Conservation (phyloP, 2,329 filamentous ascomycete species). For the Apiospora kogelbergensis region DNA sequence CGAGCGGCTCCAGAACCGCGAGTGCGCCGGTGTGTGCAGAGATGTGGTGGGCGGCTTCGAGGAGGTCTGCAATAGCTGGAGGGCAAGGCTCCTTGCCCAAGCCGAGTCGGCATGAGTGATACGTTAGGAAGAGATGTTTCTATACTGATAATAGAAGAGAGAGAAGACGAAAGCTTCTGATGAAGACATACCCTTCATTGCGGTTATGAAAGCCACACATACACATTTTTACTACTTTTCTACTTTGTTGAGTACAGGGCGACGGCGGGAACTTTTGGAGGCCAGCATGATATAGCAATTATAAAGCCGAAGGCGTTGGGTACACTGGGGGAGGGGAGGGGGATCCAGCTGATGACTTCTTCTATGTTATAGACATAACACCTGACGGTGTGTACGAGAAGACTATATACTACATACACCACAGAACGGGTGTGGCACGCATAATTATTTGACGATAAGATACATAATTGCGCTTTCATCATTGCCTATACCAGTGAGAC, state of each 20-base stretch:
- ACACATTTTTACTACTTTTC: not conserved
- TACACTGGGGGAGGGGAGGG: not conserved
- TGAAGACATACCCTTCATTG: not conserved
- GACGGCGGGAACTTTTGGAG: not conserved
- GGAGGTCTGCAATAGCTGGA: conserved; percentile 82
- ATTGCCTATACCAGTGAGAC: too few species aligned
- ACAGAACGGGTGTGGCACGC: not conserved
- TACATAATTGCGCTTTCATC: too few species aligned
- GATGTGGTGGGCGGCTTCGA: conserved; percentile 93
- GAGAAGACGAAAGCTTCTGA: not conserved
- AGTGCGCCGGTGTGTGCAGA: conserved; percentile 80
- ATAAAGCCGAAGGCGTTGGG: conserved; percentile 2
- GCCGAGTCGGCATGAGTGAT: conserved; percentile 43
- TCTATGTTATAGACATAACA: not conserved
- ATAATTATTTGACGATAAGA: too few species aligned
- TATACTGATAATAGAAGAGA: not conserved
- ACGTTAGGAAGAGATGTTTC: not conserved
- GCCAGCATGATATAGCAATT: conserved; percentile 3
- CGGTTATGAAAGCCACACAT: not conserved
- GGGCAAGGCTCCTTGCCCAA: conserved; percentile 69
- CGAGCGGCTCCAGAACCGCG: conserved; percentile 69
- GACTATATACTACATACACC: not conserved
- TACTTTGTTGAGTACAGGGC: not conserved
- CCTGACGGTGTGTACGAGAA: not conserved
- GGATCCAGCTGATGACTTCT: not conserved